Conservation (phyloP, 2,329 filamentous ascomycete species). For the Penicillium vulpinum region DNA sequence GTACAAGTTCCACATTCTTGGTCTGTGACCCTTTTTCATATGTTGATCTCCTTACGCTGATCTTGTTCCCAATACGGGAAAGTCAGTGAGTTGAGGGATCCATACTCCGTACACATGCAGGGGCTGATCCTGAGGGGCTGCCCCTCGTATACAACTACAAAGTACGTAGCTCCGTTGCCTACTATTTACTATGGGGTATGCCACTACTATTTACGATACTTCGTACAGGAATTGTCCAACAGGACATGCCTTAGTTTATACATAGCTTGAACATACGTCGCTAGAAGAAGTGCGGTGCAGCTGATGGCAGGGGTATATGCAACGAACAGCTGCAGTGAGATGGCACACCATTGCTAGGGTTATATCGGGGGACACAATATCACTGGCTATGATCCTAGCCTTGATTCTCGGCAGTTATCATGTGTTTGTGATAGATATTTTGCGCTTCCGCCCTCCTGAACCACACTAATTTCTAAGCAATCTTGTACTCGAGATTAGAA, state of each 20-base stretch:
- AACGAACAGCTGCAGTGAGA: constrained; percentile 22
- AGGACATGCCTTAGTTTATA: not conserved
- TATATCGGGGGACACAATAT: not conserved
- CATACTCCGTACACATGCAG: constrained; percentile 11
- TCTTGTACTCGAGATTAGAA: not conserved
- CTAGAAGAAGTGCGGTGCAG: constrained; percentile 17
- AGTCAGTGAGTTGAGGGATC: constrained; percentile 1
- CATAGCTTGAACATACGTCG: not conserved
- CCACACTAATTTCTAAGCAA: not conserved
- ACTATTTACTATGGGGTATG: not conserved
- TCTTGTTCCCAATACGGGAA: constrained; percentile 3
- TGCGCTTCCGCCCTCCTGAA: not conserved
- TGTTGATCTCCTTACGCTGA: constrained; percentile 8
- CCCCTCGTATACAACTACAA: constrained; percentile 4
- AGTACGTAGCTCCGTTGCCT: not conserved
- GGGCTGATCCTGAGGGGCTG: constrained; percentile 19
- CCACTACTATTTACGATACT: not conserved
- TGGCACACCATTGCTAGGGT: constrained; percentile 13
- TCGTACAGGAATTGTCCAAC: not conserved
- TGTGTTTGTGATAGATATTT: constrained; percentile 3
- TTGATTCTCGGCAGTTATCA: not conserved
- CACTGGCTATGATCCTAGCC: not conserved
- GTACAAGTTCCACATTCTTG: constrained; percentile 6
- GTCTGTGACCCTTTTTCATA: constrained; percentile 1
- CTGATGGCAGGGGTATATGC: constrained; percentile 15